Base-by-base conservation (phyloP, 495 filamentous ascomycete genomes). In the Talaromyces stipitatus region DNA sequence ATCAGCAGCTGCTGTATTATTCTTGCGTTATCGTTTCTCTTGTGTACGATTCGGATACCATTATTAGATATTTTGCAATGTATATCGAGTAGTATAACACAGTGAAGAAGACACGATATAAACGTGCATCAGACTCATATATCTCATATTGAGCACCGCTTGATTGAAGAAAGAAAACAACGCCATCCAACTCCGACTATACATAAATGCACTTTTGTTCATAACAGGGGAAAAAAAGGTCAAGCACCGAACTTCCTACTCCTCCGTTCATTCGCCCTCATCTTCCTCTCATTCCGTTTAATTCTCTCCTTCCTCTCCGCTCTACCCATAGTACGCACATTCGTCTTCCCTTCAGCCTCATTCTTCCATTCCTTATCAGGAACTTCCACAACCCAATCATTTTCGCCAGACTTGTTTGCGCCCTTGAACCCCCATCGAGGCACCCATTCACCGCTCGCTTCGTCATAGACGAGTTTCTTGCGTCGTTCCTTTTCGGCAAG, bases 381-480 rank as follows among this genome's bases (percentile, higher is more conserved):
- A 27, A 97, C 85, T 81, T 97, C 95, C 26, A 97, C 90, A 64
- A 96, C 76, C 86, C 92, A 94, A 61, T 91, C 82, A 47, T 79
- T 71, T 62, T 90, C 87, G 0, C 79, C 83, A 12, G 82, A 82
- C 80, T 92, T 90, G 69, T 92, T 94, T 69, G 86, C 88, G 48
- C 91, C 95, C 76, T 91, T 90, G 74, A 95, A 96, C 1, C 94
- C 94, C 90, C 91, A 98, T 71, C 86, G 86, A 46, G 89, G 87
- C 56, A 92, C 88, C 87, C 89, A 97, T 67, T 95, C 88, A 48
- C 88, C 87, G 24, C 78, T 90, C 54, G 72, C 83, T 73, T 96
- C 90, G 70, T 97, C 88, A 69, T 87, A 96, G 41, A 86, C 82
- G 62, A 87, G 75, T 69, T 95, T 91, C 68, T 83, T 84, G 78